phyloP scores from a whole-genome alignment of 129 eudicot species.

The Pittosporum tobira region DNA sequence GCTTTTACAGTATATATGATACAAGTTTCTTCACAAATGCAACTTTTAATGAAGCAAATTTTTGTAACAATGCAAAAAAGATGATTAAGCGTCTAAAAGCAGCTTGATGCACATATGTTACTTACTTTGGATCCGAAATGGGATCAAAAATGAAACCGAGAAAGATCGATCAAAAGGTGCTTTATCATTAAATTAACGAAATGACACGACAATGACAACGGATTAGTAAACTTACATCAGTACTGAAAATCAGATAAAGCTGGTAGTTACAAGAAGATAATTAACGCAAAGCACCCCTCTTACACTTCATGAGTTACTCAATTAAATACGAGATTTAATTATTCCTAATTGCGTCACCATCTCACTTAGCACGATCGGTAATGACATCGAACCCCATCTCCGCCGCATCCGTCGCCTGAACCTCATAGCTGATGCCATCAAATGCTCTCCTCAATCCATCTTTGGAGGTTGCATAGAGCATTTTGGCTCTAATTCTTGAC shows the following conservation, averaged over 20 bases:
- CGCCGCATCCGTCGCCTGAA: slow-evolving; percentile 92
- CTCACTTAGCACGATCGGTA: slow-evolving; percentile 65
- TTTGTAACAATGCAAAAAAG: background rate
- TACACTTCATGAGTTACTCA: background rate
- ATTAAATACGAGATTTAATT: slow-evolving; percentile 6
- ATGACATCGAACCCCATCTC: slow-evolving; percentile 96
- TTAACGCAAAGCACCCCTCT: background rate
- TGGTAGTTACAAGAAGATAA: slow-evolving; percentile 8
- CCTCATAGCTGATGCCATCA: slow-evolving; percentile 85
- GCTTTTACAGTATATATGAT: no score
- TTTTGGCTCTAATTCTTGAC: slow-evolving; percentile 83
- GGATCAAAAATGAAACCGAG: background rate
- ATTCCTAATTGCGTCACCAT: background rate
- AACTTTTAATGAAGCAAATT: background rate
- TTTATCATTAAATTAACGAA: slow-evolving; percentile 10
- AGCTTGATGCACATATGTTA: no score
- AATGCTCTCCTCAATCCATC: slow-evolving; percentile 86
- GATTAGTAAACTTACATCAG: slow-evolving; percentile 30
- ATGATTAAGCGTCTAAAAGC: background rate
- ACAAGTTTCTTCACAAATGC: no score
- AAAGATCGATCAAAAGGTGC: background rate
- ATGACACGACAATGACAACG: slow-evolving; percentile 6
- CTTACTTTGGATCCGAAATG: background rate
- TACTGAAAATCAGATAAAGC: slow-evolving; percentile 13
- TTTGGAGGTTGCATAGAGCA: slow-evolving; percentile 88